Conservation (phyloP, 441 rosid species). For the Brassica balearica region DNA sequence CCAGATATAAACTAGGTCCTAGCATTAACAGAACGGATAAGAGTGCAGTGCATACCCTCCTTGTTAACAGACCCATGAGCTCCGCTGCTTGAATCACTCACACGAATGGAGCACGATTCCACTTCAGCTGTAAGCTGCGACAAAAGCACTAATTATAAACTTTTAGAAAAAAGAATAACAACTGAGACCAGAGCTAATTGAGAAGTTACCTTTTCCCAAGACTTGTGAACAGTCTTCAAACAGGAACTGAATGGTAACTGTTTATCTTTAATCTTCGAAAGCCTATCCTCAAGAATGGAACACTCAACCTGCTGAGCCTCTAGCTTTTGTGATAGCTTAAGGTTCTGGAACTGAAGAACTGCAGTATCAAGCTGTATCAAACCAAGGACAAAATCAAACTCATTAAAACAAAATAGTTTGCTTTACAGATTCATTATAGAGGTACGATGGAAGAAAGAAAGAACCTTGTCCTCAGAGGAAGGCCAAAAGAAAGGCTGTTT, state of each 20-base stretch:
- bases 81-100: slow-evolving; percentile 57
- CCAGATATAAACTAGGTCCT: slow-evolving; percentile 22
- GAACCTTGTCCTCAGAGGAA: slow-evolving; percentile 77
- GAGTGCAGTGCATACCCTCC: slow-evolving; percentile 57
- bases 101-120: slow-evolving; percentile 63
- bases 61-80: slow-evolving; percentile 40
- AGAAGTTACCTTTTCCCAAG: slow-evolving; percentile 76
- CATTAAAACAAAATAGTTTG: no score
- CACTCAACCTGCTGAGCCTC: slow-evolving; percentile 87
- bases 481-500: slow-evolving; percentile 78
- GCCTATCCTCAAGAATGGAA: slow-evolving; percentile 66
- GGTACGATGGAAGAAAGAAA: not conserved
- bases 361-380: slow-evolving; percentile 71
- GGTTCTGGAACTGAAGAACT: slow-evolving; percentile 91
- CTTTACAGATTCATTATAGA: no score
- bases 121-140: slow-evolving; percentile 69
- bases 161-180: not conserved
- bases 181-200: not conserved
- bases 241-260: slow-evolving; percentile 66
- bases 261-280: slow-evolving; percentile 62
- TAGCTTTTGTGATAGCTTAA: slow-evolving; percentile 82
- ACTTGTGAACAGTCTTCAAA: slow-evolving; percentile 63
- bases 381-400: no score
- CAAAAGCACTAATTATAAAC: slow-evolving; percentile 49
- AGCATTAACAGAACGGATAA: slow-evolving; percentile 25